These are phyloP conservation scores for Avicennia marina DNA, from an alignment of 257 asterid species.

Conservation along the genomic window DNA sequence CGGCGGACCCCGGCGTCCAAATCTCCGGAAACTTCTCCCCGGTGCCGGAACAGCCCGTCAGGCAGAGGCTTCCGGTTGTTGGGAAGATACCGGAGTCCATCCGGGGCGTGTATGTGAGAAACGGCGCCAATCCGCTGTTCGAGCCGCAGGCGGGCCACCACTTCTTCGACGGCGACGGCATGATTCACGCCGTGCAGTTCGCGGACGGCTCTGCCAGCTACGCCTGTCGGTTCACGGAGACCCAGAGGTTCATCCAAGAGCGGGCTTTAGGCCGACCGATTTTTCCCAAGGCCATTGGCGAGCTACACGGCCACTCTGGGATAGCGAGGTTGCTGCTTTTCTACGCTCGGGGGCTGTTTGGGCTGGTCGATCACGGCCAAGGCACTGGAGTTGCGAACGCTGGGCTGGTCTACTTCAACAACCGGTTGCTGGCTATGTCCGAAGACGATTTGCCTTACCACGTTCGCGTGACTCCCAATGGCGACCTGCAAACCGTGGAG, in stretches of 20 bases:
- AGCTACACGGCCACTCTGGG: constrained; percentile 87
- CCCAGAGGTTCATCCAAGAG: constrained; percentile 61
- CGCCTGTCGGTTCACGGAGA: constrained; percentile 77
- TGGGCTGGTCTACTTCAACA: constrained; percentile 70
- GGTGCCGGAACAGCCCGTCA: constrained; percentile 68
- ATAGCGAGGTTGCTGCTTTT: constrained; percentile 69
- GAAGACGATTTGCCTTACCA: constrained; percentile 91
- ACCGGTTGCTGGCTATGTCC: constrained; percentile 77
- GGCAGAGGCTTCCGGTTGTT: constrained; percentile 45
- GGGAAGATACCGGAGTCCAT: constrained; percentile 63
- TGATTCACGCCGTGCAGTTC: constrained; percentile 75
- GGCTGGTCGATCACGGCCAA: constrained; percentile 61
- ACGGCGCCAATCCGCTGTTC: constrained; percentile 87
- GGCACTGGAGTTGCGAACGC: constrained; percentile 94
- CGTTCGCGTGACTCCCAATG: constrained; percentile 47
- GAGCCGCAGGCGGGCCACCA: constrained; percentile 92
- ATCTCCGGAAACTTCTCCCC: constrained; percentile 92
- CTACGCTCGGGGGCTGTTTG: constrained; percentile 66
- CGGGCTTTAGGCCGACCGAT: constrained; percentile 67
- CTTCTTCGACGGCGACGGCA: constrained; percentile 95
- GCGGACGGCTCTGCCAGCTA: constrained; percentile 51
- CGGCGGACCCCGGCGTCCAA: constrained; percentile 76
- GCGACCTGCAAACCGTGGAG: constrained; percentile 61
- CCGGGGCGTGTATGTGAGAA: constrained; percentile 72
- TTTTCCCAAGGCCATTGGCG: constrained; percentile 91